Base-by-base conservation (phyloP, 345 rosid genomes). In the Arabis hirsuta region DNA sequence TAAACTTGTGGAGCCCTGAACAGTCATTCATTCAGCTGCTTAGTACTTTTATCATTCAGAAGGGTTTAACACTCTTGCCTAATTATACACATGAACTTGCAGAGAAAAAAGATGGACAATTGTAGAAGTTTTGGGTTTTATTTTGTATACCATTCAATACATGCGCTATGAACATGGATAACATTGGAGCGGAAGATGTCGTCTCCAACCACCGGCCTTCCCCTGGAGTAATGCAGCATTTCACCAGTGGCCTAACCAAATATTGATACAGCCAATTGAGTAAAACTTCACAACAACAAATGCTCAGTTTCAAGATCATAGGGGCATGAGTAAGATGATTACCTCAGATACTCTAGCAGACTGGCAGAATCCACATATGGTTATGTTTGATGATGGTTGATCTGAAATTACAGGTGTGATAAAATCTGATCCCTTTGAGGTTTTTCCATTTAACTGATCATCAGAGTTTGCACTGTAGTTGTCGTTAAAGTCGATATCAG, bases 1-100 rank as follows among this genome's bases (percentile, higher is more conserved):
- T 85, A 93, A 16, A 82, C 93, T 80, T 81, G 83, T 0, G 97
- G 97, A 60, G 97, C 93, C 98, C 97, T 90, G 79, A 76, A 74
- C 39, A 72, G 71, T 50, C 55, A 19, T 68, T 19, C 24, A 22
- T 22, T 61, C 44, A 60, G 4, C 47, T 9, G 11, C 53, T 12
- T 27, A 27, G 3, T 62, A 55, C n/a, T 10, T 54, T 13, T 0
- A 62, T 54, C 59, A 55, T 47, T 54, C 19, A 22, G 1, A 63
- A 68, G 6, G 11, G 4, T 44, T 26, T 45, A 55, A 62, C 19
- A 55, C 0, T 7, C 45, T 65, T 3, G 45, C 44, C 46, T 6
- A 29, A 41, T 20, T 48, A 6, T 29, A 64, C 16, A 16, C 16
- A 16, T 16, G 16, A 16, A 16, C 16, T 16, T 16, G 16, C 16